A percentile compares a stretch with the other conserved stretches of the same genome.
These are phyloP conservation scores for Penicillium manginii DNA, from an alignment of 495 filamentous ascomycete species.

Conservation along the genomic window DNA sequence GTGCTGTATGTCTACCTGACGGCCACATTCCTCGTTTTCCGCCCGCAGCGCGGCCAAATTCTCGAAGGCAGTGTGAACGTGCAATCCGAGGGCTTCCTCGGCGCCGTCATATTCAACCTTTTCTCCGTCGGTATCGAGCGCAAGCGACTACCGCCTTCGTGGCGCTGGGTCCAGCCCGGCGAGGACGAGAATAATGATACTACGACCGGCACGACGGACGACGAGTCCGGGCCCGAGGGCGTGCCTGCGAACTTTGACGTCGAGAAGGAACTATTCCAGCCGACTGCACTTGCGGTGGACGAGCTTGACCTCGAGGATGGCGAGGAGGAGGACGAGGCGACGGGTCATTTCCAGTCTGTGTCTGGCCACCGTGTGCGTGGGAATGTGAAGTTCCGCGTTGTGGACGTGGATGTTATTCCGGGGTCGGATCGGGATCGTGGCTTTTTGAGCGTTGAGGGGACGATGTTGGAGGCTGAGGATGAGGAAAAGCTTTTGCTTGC, in stretches of 20 bases:
- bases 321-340: slow-evolving; percentile 40
- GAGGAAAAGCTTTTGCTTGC: slow-evolving; percentile 43
- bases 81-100: slow-evolving; percentile 72
- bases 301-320: slow-evolving; percentile 33
- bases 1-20: slow-evolving; percentile 71
- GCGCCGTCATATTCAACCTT: slow-evolving; percentile 71
- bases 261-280: slow-evolving; percentile 49
- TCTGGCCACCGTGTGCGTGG: slow-evolving; percentile 65
- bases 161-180: slow-evolving; percentile 62
- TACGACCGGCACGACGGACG: slow-evolving; percentile 31
- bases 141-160: slow-evolving; percentile 65
- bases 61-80: slow-evolving; percentile 72
- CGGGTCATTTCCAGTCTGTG: slow-evolving; percentile 65
- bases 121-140: slow-evolving; percentile 74
- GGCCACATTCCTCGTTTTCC: slow-evolving; percentile 72
- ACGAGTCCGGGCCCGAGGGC: slow-evolving; percentile 30
- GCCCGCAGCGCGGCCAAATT: slow-evolving; percentile 58
- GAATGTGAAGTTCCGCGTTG: slow-evolving; percentile 62
- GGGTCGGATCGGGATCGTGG: slow-evolving; percentile 60
- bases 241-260: slow-evolving; percentile 36
- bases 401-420: slow-evolving; percentile 62
- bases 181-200: slow-evolving; percentile 30
- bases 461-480: slow-evolving; percentile 58
- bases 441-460: slow-evolving; percentile 72
- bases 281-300: slow-evolving; percentile 37